Base-by-base conservation (phyloP, 257 asterid genomes). In the Marsdenia floribunda region DNA sequence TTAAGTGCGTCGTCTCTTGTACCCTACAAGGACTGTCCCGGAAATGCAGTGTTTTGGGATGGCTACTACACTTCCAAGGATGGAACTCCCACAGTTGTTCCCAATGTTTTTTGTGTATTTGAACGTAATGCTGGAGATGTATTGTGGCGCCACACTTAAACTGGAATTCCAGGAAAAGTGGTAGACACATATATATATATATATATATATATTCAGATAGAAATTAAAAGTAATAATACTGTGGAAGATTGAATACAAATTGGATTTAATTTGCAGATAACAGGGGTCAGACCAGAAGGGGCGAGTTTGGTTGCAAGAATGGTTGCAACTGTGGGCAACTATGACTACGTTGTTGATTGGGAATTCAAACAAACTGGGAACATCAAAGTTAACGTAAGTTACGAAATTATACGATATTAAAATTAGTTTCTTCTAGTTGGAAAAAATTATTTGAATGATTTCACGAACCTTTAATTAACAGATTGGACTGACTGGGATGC, bases 311-410 rank as follows among this genome's bases (percentile, higher is more conserved):
- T 89, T 68, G 96, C 85, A 1, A 85, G 97, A 75, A 86, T 91
- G 97, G 89, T 91, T 61, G 87, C 93, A 37, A 88, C 92, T 3
- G 90, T 85, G 13, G 96, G 97, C 64, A 91, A 88, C 75, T 89
- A 89, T 79, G 97, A 91, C 61, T 91, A 88, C 47, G 77, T 86
- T 49, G 90, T 91, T 63, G 96, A 89, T 65, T 91, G 97, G 97
- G 93, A 85, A 78, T 91, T 91, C 90, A 89, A 91, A 83, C 85
- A 85, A 83, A 85, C 90, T 80, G 97, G 93, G 26, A 77, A 86
- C 47, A 82, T 88, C 60, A 88, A 84, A 85, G 89, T 87, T 2
- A 88, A 87, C 80, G 96, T 88, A 86, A 86, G 87, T 65, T 15
- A 65, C 26, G 44, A 13, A 21, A 29, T 29, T 29, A 0, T 0